Conservation (phyloP, 169 alveolate species). For the Perkinsus chesapeaki region DNA sequence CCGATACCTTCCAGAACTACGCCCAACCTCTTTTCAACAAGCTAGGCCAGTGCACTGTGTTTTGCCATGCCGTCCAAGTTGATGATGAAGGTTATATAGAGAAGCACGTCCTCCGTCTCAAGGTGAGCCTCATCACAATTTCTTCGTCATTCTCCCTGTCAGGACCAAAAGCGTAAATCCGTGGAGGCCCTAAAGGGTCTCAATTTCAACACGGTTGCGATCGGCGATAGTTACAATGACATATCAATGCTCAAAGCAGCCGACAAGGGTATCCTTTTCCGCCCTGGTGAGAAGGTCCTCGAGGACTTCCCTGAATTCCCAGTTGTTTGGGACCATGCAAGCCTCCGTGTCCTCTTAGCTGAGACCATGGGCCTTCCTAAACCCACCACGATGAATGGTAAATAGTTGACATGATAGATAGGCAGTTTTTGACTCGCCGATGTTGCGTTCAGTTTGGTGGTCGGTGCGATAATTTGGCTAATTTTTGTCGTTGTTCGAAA, state of each 20-base stretch:
- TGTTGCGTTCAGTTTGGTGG: no score
- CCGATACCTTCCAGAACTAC: not conserved
- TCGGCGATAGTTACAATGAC: not conserved
- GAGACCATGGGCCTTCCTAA: not conserved
- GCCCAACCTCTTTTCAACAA: not conserved
- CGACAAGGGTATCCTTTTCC: not conserved
- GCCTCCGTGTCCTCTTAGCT: not conserved
- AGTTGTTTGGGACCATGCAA: not conserved
- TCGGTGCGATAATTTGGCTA: no score
- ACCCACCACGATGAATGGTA: not conserved
- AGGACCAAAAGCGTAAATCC: not conserved
- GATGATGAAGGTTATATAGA: not conserved
- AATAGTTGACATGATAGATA: no score
- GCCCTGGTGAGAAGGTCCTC: not conserved
- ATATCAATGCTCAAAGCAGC: not conserved
- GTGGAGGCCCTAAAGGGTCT: not conserved
- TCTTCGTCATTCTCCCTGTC: not conserved
- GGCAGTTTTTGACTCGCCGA: no score
- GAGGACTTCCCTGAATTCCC: not conserved
- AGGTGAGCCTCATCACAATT: not conserved
- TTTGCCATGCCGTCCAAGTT: not conserved
- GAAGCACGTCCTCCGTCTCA: not conserved
- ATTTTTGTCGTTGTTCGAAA: no score
- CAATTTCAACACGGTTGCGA: not conserved
- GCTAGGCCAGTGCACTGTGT: not conserved